These are phyloP conservation scores for Scheffersomyces ergatensis DNA, from an alignment of 805 yeast genomes.

Conservation along the genomic window DNA sequence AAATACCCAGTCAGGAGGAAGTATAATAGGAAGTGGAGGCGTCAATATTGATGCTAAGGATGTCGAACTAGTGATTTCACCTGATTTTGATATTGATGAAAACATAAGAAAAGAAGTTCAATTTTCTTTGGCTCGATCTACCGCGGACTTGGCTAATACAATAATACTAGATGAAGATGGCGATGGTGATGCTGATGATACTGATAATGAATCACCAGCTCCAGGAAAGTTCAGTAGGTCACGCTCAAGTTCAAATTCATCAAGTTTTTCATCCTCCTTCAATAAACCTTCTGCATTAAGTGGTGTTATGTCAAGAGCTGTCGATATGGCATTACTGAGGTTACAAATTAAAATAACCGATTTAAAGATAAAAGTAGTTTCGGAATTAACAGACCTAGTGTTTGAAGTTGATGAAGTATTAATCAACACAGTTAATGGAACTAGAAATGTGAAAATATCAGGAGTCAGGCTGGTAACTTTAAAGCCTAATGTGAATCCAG, in stretches of 20 bases:
- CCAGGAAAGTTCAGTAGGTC: neutral
- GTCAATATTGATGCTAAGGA: slow-evolving; percentile 59
- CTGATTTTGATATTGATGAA: slow-evolving; percentile 27
- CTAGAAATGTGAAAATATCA: slow-evolving; percentile 36
- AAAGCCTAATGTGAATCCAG: slow-evolving; percentile 38
- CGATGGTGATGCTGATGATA: slow-evolving; percentile 11
- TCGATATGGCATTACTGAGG: slow-evolving; percentile 65
- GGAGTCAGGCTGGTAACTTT: slow-evolving; percentile 41
- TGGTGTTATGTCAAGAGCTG: slow-evolving; percentile 59
- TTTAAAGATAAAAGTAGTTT: slow-evolving; percentile 46
- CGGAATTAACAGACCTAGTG: slow-evolving; percentile 41
- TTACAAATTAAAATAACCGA: slow-evolving; percentile 50
- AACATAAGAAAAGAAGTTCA: slow-evolving; percentile 30
- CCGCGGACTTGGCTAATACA: slow-evolving; percentile 69
- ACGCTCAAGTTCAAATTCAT: slow-evolving; percentile 1
- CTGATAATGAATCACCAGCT: neutral
- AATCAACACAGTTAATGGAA: slow-evolving; percentile 45
- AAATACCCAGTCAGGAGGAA: slow-evolving; percentile 37
- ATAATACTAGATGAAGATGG: slow-evolving; percentile 37
- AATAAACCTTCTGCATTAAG: slow-evolving; percentile 42
- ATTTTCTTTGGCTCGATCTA: slow-evolving; percentile 66
- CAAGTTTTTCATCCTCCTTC: slow-evolving; percentile 6
- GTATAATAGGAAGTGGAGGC: slow-evolving; percentile 78
- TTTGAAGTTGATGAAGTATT: slow-evolving; percentile 26
- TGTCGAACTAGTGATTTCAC: slow-evolving; percentile 43